Base-by-base conservation (phyloP, 345 rosid genomes). In the Adansonia digitata region DNA sequence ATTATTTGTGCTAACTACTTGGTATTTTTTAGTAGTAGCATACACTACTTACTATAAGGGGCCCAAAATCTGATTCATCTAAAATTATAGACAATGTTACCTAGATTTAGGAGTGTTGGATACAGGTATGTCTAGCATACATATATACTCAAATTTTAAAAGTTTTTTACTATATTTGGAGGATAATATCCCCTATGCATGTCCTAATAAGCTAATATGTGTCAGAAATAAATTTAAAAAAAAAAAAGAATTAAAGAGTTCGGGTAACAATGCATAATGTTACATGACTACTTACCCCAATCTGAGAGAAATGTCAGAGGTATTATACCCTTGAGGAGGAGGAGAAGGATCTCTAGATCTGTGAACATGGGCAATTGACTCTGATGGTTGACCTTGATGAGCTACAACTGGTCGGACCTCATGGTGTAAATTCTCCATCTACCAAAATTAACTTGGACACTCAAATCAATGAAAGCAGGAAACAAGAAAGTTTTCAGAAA, bases 231-330 rank as follows among this genome's bases (percentile, higher is more conserved):
- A n/a, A n/a, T n/a, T n/a, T n/a, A n/a, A n/a, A n/a, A n/a, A n/a
- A n/a, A n/a, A n/a, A n/a, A n/a, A n/a, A n/a, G n/a, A n/a, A n/a
- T n/a, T n/a, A n/a, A n/a, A n/a, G n/a, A n/a, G n/a, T n/a, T n/a
- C n/a, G n/a, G n/a, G n/a, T n/a, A n/a, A n/a, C n/a, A n/a, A n/a
- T n/a, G n/a, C n/a, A n/a, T n/a, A n/a, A 12, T 13, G 18, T 14
- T 29, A 13, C 3, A 55, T 5, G 49, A 35, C 75, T 27, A 27
- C 79, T 27, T 40, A 85, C 85, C 85, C 84, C 76, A 85, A 61
- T 56, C 51, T 77, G 60, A 84, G 84, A 12, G 67, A 82, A 76
- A 75, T 37, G 12, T 66, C 73, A 2, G 59, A 56, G 24, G 43
- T 61, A n/a, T 76, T 72, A 43, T 3, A 27, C 17, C 68, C 79